Percentiles rank a stretch among this genome's conserved stretches.
These are phyloP conservation scores for Phytophthora melonis DNA, from an alignment of 352 stramenopile species.

Conservation along the genomic window DNA sequence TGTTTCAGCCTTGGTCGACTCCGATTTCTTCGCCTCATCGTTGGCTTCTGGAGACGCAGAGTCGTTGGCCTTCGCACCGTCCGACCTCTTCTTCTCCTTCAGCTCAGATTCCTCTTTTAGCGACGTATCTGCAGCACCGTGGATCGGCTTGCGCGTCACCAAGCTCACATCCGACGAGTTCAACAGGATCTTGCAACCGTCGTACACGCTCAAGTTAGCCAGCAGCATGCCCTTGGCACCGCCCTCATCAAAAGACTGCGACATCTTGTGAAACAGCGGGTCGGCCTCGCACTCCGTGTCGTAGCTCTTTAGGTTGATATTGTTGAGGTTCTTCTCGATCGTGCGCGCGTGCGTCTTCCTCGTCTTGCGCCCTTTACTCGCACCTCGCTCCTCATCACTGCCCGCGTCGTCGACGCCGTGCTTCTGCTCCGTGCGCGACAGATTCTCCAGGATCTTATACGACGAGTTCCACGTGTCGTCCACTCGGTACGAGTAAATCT, in stretches of 20 bases:
- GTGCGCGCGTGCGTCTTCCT: conserved; percentile 67
- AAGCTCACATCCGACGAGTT: conserved; percentile 81
- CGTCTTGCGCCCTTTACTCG: conserved; percentile 50
- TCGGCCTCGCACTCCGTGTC: conserved; percentile 91
- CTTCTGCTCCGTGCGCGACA: conserved; percentile 90
- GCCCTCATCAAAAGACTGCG: conserved; percentile 92
- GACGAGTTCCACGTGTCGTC: conserved; percentile 98
- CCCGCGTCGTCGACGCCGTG: conserved; percentile 40
- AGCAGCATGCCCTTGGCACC: conserved; percentile 93
- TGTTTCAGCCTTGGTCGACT: background rate
- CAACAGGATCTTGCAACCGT: conserved; percentile 88
- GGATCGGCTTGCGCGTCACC: conserved; percentile 61
- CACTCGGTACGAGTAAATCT: conserved; percentile 99
- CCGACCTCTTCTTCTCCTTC: conserved; percentile 8
- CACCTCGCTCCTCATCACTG: conserved; percentile 40
- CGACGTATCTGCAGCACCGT: conserved; percentile 29
- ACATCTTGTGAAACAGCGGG: conserved; percentile 94
- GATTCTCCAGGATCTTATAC: conserved; percentile 98
- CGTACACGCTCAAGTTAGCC: conserved; percentile 92
- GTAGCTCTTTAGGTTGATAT: conserved; percentile 89
- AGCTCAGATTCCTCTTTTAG: conserved; percentile 13
- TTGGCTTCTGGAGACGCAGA: conserved; percentile 6
- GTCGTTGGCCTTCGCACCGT: conserved; percentile 2
- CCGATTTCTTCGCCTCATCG: conserved; percentile 12
- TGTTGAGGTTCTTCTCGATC: conserved; percentile 90